phyloP scores from a whole-genome alignment of 768 basidiomycete species.

The Udeniomyces megalosporus region DNA sequence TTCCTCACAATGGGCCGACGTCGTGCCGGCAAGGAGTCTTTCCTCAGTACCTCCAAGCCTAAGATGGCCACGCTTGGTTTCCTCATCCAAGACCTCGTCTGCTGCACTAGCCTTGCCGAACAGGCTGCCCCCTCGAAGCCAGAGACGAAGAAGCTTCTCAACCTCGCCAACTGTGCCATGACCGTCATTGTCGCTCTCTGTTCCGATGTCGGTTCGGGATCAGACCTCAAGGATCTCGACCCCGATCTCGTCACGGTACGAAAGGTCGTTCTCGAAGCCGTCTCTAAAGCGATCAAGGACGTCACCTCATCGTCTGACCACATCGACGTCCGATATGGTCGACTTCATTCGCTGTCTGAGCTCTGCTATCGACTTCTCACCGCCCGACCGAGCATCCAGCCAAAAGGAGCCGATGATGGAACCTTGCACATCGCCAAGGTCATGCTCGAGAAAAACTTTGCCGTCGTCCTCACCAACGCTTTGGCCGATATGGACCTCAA shows the following conservation, averaged over 20 bases:
- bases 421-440: slow-evolving; percentile 86
- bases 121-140: slow-evolving; percentile 8
- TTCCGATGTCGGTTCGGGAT: slow-evolving; percentile 53
- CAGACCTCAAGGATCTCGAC: slow-evolving; percentile 55
- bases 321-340: slow-evolving; percentile 62
- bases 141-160: slow-evolving; percentile 22
- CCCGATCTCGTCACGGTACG: slow-evolving; percentile 71
- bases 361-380: slow-evolving; percentile 75
- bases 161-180: slow-evolving; percentile 33
- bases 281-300: slow-evolving; percentile 77
- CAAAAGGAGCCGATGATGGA: slow-evolving; percentile 48
- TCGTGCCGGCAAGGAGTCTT: slow-evolving; percentile 6
- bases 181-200: slow-evolving; percentile 86
- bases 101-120: slow-evolving; percentile 15
- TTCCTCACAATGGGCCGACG: slow-evolving; percentile 16
- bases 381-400: slow-evolving; percentile 38
- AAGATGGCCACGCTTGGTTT: slow-evolving; percentile 13
- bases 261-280: slow-evolving; percentile 75
- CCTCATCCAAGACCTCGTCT: slow-evolving; percentile 14
- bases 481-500: slow-evolving; percentile 88
- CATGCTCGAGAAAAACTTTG: slow-evolving; percentile 97
- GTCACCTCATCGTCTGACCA: slow-evolving; percentile 39
- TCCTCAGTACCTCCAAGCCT: not conserved
- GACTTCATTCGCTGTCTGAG: slow-evolving; percentile 69
- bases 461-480: slow-evolving; percentile 68